phyloP scores from a whole-genome alignment of 495 filamentous ascomycete genomes.

The Penicillium malachiteum region DNA sequence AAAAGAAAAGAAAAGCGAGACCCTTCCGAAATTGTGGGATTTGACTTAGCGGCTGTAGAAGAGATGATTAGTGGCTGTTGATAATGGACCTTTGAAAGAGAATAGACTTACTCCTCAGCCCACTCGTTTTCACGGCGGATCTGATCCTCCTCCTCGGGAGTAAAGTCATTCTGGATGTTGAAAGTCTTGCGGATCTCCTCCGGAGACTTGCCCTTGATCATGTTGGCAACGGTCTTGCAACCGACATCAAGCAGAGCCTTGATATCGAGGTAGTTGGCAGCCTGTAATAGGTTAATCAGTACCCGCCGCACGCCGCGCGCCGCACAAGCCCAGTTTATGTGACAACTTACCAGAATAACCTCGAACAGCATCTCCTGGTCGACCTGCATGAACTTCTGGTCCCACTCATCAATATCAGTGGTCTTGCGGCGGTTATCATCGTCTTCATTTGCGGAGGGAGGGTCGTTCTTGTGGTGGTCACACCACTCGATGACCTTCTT shows the following conservation, averaged over 20 bases:
- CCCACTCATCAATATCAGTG: constrained; percentile 98
- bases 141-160: constrained; percentile 71
- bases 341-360: constrained; percentile 87
- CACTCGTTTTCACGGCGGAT: constrained; percentile 72
- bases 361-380: constrained; percentile 99
- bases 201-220: constrained; percentile 73
- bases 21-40: neutral
- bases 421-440: constrained; percentile 95
- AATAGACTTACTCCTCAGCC: constrained; percentile 61
- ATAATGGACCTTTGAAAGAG: neutral
- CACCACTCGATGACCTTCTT: constrained; percentile 98
- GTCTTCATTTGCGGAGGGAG: constrained; percentile 78
- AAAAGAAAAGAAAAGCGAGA: neutral
- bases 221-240: constrained; percentile 69
- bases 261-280: constrained; percentile 73
- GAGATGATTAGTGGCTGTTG: constrained; percentile 14
- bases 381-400: constrained; percentile 99
- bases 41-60: constrained; percentile 36
- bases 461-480: constrained; percentile 86
- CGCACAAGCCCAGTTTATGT: neutral
- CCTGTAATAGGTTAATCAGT: constrained; percentile 31
- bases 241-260: constrained; percentile 65
- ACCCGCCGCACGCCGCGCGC: neutral
- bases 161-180: constrained; percentile 75
- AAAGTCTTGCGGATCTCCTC: constrained; percentile 77